These are phyloP conservation scores for Yamadazyma sp. DNA, from an alignment of 805 yeast species.

Conservation along the genomic window DNA sequence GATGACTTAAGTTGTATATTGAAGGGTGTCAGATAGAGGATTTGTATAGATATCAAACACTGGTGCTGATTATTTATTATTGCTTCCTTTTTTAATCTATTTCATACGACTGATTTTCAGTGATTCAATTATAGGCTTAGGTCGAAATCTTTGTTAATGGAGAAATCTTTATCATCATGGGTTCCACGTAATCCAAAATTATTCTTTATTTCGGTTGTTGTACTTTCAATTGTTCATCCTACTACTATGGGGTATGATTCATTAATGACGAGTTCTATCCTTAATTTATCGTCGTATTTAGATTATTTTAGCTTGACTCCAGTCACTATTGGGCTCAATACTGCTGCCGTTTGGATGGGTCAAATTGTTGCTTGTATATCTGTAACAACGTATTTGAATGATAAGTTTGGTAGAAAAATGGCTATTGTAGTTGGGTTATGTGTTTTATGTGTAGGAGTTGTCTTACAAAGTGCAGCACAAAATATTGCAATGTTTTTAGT, in stretches of 20 bases:
- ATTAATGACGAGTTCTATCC: slow-evolving; percentile 11
- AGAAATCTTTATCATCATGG: slow-evolving; percentile 4
- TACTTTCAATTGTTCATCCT: slow-evolving; percentile 10
- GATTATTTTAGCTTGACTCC: slow-evolving; percentile 8
- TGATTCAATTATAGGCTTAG: no score
- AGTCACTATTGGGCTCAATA: slow-evolving; percentile 12
- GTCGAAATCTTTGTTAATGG: no score
- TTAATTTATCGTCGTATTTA: slow-evolving; percentile 10
- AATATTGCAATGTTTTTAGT: slow-evolving; percentile 34
- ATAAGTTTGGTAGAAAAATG: slow-evolving; percentile 38
- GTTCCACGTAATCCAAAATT: slow-evolving; percentile 8
- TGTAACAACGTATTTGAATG: slow-evolving; percentile 19
- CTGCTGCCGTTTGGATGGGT: slow-evolving; percentile 14
- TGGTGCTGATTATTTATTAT: no score
- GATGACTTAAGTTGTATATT: no score
- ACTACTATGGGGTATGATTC: slow-evolving; percentile 10
- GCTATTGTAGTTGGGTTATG: slow-evolving; percentile 21
- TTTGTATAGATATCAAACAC: no score
- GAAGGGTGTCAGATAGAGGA: no score
- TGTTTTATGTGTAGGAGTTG: slow-evolving; percentile 29
- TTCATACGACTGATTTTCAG: no score
- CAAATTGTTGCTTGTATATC: slow-evolving; percentile 6
- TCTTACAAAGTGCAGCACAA: slow-evolving; percentile 34
- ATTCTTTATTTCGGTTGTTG: slow-evolving; percentile 2
- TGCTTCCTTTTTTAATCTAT: no score